phyloP scores from a whole-genome alignment of 257 asterid species.

The Nicotiana benthamiana region DNA sequence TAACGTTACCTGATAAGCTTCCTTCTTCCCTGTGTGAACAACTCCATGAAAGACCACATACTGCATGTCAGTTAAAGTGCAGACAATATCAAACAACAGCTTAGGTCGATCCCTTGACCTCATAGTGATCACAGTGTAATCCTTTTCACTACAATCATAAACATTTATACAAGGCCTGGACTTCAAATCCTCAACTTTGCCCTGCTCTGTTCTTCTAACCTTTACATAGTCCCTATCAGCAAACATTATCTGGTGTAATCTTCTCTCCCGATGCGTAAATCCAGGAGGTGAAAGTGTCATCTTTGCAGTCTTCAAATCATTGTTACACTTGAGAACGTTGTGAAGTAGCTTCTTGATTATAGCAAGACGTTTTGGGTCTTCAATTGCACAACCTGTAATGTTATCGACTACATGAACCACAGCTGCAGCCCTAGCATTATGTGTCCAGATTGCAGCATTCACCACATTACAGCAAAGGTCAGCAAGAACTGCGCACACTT shows the following conservation, averaged over 20 bases:
- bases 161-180: constrained; percentile 48
- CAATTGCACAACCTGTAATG: constrained; percentile 45
- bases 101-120: constrained; percentile 72
- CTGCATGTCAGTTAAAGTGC: constrained; percentile 84
- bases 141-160: constrained; percentile 51
- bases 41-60: constrained; percentile 78
- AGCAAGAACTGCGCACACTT: constrained; percentile 69
- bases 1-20: constrained; percentile 66
- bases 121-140: constrained; percentile 68
- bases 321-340: constrained; percentile 52
- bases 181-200: constrained; percentile 26
- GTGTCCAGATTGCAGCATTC: constrained; percentile 77
- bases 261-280: constrained; percentile 59
- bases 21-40: constrained; percentile 55
- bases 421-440: constrained; percentile 76
- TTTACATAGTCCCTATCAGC: constrained; percentile 70
- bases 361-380: constrained; percentile 51
- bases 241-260: constrained; percentile 83
- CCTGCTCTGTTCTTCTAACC: constrained; percentile 22
- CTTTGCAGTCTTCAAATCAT: constrained; percentile 46
- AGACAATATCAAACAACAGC: constrained; percentile 67
- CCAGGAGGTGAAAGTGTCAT: constrained; percentile 68
- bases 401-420: constrained; percentile 57
- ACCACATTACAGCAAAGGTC: constrained; percentile 65
- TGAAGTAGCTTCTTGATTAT: constrained; percentile 42